Evolutionary conservation across 768 basidiomycete species (phyloP), one percentile per base, ranked within the genome.

Genomic region (Hirschioporus abietinus): DNA sequence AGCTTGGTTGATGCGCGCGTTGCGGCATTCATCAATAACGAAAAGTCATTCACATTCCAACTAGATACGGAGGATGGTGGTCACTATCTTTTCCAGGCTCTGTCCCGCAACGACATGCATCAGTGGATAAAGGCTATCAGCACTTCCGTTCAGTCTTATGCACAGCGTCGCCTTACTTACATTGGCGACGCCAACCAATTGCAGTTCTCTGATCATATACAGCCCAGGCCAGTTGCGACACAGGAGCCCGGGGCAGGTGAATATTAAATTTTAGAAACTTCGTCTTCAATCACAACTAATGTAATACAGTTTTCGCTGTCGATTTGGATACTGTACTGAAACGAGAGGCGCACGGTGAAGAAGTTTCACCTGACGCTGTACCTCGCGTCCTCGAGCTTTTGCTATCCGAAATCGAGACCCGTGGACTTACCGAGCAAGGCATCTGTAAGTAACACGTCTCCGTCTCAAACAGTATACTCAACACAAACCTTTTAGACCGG

Each of bases 1-100:
- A 92, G 86, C 69, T 80, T 94, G 35, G 85, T 87, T 60, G 91
- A 90, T 68, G 89, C 91, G 20, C 83, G 83, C 36, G 87, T 91
- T 24, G 81, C 85, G 9, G 85, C 84, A 68, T 88, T 90, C 70
- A 84, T 88, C 77, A 93, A 92, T 73, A 88, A 89, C 73, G 89
- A 92, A 68, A 83, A 93, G 60, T 91, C 93, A 61, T 95, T 87
- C 74, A 88, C 86, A 63, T 92, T 95, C 80, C 86, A 90, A 72
- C 80, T 95, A 59, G 87, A 91, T 71, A 91, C 92, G 0, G 93
- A 95, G 74, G 93, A 95, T 72, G 93, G 93, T 8, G 92, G 91
- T 0, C 89, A 89, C 71, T 93, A 92, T 71, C 75, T 93, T 35
- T 77, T 95, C 18, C 93, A 95, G 74, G 88, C 91, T 0, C 75